Evolutionary conservation across 768 basidiomycete species (phyloP), one percentile per base, ranked within the genome.

Genomic region (Phlegmacium glaucopus): DNA sequence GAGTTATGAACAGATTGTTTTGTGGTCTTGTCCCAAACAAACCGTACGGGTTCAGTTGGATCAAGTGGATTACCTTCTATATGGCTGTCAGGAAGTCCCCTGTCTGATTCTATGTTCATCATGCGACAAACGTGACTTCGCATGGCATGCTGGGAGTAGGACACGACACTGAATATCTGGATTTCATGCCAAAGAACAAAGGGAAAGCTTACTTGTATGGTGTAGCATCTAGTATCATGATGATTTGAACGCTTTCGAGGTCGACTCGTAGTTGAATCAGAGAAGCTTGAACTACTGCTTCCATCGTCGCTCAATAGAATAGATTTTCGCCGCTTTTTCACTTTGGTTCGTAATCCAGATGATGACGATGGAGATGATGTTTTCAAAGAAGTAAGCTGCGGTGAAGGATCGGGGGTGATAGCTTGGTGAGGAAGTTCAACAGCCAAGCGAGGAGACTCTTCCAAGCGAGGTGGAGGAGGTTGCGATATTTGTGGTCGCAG

Each of bases 1-100:
- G 74, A 70, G 49, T 90, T 90, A 56, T 88, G 87, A 15, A 80
- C 74, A 1, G 86, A 89, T 55, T 88, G 84, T 50, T 81, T 85
- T 9, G 77, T 71, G 2, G 87, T 90, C 61, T 86, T 87, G 51
- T 84, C 80, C 87, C 87, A 90, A 4, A 87, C 82, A 53, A 89
- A 89, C 15, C 87, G 82, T 11, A 89, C 71, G 1, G 85, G 77
- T n/a, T 82, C 75, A 16, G 71, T 60, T 9, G 69, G 56, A 2
- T 64, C 68, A 1, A 82, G 55, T 3, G 65, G 56, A 9, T 62
- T 67, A 12, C 79, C 82, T 56, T 89, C 86, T 9, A 57, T 54
- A 55, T 86, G 79, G 44, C 76, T 80, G 47, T 79, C 78, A 1
- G 87, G 87, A 7, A 89, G 66, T 1, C 75, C 59, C 49, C 79